Evolutionary conservation across 495 filamentous ascomycete species (phyloP).

Genomic region (Penicillium psychrofluorescens): DNA sequence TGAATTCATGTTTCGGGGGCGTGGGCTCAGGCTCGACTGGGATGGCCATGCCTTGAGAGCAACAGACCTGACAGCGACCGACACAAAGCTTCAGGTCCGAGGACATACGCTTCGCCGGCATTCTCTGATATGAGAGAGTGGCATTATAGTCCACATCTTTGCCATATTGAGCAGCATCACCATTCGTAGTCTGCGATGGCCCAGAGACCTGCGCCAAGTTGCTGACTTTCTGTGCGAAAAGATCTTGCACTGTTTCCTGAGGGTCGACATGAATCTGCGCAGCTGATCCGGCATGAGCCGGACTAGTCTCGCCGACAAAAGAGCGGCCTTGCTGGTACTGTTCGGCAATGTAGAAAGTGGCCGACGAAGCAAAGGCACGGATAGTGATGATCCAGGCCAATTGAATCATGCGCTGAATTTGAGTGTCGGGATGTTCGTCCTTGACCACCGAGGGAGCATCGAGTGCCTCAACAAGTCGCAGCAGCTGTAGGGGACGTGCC

Average conservation of each 20-base stretch:
- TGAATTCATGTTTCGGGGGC: too few species aligned
- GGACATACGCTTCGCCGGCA: neutral
- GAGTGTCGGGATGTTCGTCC: conserved; percentile 7
- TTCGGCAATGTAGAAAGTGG: conserved; percentile 10
- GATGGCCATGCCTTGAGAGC: neutral
- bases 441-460: neutral
- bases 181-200: neutral
- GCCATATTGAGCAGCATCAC: neutral
- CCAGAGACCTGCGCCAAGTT: neutral
- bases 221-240: conserved; percentile 1
- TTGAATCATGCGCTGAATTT: conserved; percentile 11
- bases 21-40: too few species aligned
- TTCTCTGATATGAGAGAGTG: conserved; percentile 4
- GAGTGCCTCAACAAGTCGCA: conserved; percentile 6
- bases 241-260: conserved; percentile 2
- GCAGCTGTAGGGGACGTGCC: conserved; percentile 1
- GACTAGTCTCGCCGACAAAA: conserved; percentile 5
- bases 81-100: neutral
- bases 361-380: conserved; percentile 6
- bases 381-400: conserved; percentile 8
- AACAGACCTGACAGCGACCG: conserved; percentile 3
- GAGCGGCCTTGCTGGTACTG: conserved; percentile 4
- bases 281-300: neutral
- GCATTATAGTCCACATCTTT: neutral
- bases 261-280: conserved; percentile 10